Conservation (phyloP, 164 flowering plant species). For the Vitis rotundifolia region DNA sequence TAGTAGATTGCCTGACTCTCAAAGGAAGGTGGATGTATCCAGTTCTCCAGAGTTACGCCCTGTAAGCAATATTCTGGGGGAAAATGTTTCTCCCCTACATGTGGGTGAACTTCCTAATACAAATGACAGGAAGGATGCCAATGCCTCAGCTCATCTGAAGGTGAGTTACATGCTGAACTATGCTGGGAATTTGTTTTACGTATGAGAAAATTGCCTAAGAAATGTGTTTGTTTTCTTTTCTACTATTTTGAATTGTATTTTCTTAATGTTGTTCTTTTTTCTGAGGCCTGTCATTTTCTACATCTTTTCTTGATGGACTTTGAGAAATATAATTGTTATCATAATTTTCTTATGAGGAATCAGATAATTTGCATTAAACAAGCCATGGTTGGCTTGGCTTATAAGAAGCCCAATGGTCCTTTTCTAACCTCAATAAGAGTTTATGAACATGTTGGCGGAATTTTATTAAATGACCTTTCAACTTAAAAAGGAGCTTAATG, state of each 20-base stretch:
- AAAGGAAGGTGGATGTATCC: conserved; percentile 15
- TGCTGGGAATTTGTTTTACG: neutral
- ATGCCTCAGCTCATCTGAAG: conserved; percentile 22
- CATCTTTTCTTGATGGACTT: neutral
- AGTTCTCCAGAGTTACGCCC: conserved; percentile 24
- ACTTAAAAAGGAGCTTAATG: no score
- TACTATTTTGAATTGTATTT: neutral
- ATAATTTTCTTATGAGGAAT: neutral
- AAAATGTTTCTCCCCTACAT: conserved; percentile 19
- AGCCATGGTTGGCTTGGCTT: no score
- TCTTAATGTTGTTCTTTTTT: neutral
- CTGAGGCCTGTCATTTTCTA: neutral
- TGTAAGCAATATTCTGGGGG: conserved; percentile 28
- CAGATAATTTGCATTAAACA: neutral
- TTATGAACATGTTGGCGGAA: no score
- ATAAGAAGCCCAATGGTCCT: no score
- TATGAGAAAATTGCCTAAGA: no score
- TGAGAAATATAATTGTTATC: neutral
- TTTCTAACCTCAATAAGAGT: no score
- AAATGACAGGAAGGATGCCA: conserved; percentile 21
- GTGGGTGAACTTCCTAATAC: conserved; percentile 22
- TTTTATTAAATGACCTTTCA: no score
- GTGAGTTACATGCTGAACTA: conserved; percentile 17
- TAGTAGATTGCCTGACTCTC: conserved; percentile 24
- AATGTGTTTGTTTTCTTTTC: neutral